Evolutionary conservation across 768 basidiomycete species (phyloP), one percentile per base, ranked within the genome.

Genomic region (Boletus rubroflammeus): DNA sequence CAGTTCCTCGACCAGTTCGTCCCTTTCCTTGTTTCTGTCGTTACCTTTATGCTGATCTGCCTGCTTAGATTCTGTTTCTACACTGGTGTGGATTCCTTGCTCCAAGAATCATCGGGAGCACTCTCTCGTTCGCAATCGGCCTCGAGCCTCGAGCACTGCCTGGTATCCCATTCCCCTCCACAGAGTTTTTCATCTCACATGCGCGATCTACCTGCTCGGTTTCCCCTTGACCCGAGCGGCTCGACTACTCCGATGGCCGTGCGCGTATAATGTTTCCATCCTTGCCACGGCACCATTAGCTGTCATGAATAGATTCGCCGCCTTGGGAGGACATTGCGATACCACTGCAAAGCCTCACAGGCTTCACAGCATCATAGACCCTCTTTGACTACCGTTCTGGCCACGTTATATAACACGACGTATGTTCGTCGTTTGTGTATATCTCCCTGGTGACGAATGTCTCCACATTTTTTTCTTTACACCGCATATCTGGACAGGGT

Each of bases 31-130:
- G 10, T 39, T n/a, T 28, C 7, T 5, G 6, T 35, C 3, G 14
- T 38, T 38, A 6, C 21, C 1, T 9, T 14, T 3, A 11, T 40
- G 28, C 21, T 65, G 40, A 71, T 8, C 6, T 49, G 17, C 39
- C 6, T 21, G 58, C 39, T 13, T 50, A 91, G 89, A 61, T 90
- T 86, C 69, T 91, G 89, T 73, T 91, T 90, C 72, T 91, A 81
- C 70, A 90, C 89, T 3, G 89, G 89, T 1, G 61, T 76, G 3
- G 80, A 76, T 32, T 64, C 72, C 3, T 31, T 69, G 48, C 55
- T 68, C n/a, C 70, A 69, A 46, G 66, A 66, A 23, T 51, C 68
- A 0, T 54, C 64, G 21, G 67, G 66, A 19, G 26, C 31, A 5
- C 55, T 76, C 10, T 67, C 74, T 19, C 76, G 77, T 44, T 74